These are phyloP conservation scores for Amesomyces nigricolor DNA, from an alignment of 2,329 filamentous ascomycete genomes.

Conservation along the genomic window DNA sequence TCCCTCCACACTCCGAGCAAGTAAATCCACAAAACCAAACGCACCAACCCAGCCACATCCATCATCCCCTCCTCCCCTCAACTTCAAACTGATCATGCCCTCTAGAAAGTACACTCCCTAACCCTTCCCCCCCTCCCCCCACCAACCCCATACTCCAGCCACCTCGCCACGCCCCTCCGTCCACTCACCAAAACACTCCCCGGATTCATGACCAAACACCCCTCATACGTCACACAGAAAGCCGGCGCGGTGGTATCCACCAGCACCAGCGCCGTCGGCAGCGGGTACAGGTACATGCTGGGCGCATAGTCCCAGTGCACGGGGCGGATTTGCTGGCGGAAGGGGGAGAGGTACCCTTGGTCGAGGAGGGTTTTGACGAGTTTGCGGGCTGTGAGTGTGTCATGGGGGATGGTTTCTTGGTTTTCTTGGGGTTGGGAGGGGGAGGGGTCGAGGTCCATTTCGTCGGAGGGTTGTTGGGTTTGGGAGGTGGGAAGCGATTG, in stretches of 20 bases:
- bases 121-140: conserved; percentile 52
- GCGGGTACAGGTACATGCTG: conserved; percentile 74
- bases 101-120: conserved; percentile 47
- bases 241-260: conserved; percentile 75
- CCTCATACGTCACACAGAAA: conserved; percentile 88
- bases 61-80: background rate
- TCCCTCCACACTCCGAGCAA: too few relatives aligned
- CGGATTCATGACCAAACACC: conserved; percentile 93
- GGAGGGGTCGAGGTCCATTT: conserved; percentile 39
- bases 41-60: background rate
- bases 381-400: conserved; percentile 59
- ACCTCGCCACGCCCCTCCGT: conserved; percentile 63
- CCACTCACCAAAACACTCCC: conserved; percentile 67
- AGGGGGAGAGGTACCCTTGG: conserved; percentile 83
- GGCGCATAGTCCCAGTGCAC: conserved; percentile 84
- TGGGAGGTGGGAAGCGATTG: conserved; percentile 22
- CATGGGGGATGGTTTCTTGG: conserved; percentile 36
- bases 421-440: conserved; percentile 9
- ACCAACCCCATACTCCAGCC: conserved; percentile 78
- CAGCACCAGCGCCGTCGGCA: conserved; percentile 78
- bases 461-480: conserved; percentile 23
- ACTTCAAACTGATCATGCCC: background rate
- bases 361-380: conserved; percentile 89
- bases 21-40: too few relatives aligned
- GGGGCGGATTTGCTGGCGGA: conserved; percentile 71